A percentile compares a stretch with the other conserved stretches of the same genome.
Evolutionary conservation across 352 stramenopile species (phyloP).

Genomic region (Thalassiosira hispida): DNA sequence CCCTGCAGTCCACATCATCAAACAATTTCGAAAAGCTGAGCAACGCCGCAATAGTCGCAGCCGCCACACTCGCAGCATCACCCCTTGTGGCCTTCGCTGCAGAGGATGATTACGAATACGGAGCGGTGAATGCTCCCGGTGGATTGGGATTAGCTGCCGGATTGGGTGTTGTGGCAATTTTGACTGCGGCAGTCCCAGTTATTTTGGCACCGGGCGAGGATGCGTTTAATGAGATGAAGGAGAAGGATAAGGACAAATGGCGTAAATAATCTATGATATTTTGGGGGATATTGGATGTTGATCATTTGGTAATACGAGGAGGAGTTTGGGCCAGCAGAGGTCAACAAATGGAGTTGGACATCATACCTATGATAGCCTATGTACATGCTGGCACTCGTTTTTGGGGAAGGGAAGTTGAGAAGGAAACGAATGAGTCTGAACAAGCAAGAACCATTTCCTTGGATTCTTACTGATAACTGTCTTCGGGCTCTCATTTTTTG

Average conservation of each 20-base stretch:
- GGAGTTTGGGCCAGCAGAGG: too few species aligned
- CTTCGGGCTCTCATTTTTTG: too few species aligned
- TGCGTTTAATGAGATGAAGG: constrained; percentile 83
- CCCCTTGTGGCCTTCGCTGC: constrained; percentile 45
- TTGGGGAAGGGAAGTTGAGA: neutral
- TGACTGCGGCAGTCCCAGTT: constrained; percentile 75
- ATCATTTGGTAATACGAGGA: too few species aligned
- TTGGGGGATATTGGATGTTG: neutral
- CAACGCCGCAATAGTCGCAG: constrained; percentile 29
- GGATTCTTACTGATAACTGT: too few species aligned
- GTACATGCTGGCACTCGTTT: neutral
- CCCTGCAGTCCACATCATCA: neutral
- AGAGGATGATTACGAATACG: constrained; percentile 80
- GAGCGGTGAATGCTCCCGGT: constrained; percentile 74
- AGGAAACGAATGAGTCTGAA: too few species aligned
- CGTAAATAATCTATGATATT: constrained; percentile 35
- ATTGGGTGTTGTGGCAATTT: constrained; percentile 71
- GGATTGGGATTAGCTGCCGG: constrained; percentile 64
- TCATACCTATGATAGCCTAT: too few species aligned
- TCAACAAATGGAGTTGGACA: too few species aligned
- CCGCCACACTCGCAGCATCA: constrained; percentile 26
- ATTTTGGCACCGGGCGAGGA: constrained; percentile 74
- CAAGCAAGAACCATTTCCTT: too few species aligned
- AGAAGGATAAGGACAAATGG: constrained; percentile 67
- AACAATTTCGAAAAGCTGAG: constrained; percentile 27